phyloP scores from a whole-genome alignment of 371 early-diverging fungal genomes.

The Syncephalastrum monosporum region DNA sequence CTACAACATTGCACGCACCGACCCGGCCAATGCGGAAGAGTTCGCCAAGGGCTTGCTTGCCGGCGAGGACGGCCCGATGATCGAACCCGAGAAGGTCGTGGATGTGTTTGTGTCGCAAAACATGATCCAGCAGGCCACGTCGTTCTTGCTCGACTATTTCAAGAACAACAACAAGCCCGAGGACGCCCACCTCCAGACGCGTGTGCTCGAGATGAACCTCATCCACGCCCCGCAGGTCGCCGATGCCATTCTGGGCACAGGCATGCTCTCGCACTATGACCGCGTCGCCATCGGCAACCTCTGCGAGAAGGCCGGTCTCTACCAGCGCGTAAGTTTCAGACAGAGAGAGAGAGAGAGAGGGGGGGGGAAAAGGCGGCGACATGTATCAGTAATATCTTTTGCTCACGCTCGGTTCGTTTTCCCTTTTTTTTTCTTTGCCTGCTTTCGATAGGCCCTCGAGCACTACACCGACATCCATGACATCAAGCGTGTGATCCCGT shows the following conservation, averaged over 20 bases:
- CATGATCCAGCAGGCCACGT: conserved; percentile 94
- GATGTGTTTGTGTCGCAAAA: conserved; percentile 90
- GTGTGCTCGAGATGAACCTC: conserved; percentile 96
- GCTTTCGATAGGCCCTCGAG: conserved; percentile 75
- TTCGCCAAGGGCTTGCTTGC: conserved; percentile 89
- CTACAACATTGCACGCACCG: conserved; percentile 85
- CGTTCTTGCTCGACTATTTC: conserved; percentile 93
- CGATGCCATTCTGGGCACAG: conserved; percentile 94
- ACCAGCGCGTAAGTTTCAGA: conserved; percentile 68
- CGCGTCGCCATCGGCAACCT: conserved; percentile 85
- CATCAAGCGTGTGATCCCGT: conserved; percentile 93
- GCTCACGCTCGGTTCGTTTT: neutral
- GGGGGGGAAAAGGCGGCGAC: too few species aligned
- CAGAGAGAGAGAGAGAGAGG: too few species aligned
- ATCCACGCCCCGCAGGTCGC: conserved; percentile 97
- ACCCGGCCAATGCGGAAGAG: conserved; percentile 92
- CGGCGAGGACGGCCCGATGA: conserved; percentile 81
- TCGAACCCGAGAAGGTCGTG: conserved; percentile 81
- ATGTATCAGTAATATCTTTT: neutral
- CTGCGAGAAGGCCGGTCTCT: conserved; percentile 96
- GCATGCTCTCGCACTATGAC: conserved; percentile 96
- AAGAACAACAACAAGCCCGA: conserved; percentile 84
- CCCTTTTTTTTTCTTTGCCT: neutral
- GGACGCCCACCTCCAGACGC: conserved; percentile 93
- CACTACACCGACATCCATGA: conserved; percentile 95